Conservation (phyloP, 2,329 filamentous ascomycete species). For the Mycocentrospora acerina region DNA sequence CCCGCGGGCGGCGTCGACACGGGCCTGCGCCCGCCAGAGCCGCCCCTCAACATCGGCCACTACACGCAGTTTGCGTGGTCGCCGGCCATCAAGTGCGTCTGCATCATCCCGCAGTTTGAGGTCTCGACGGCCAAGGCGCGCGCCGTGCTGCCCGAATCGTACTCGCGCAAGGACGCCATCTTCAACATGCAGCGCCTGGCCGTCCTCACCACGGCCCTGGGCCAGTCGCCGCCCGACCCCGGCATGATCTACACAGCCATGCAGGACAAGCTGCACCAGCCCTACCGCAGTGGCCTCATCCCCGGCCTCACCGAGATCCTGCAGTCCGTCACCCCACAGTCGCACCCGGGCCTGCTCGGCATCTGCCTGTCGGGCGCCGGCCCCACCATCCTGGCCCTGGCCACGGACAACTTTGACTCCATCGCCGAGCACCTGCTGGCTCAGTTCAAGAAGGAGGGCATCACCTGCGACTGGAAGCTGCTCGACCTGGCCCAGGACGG, state of each 20-base stretch:
- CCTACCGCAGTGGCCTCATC: slow-evolving; percentile 88
- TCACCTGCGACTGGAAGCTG: slow-evolving; percentile 82
- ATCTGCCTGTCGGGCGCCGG: slow-evolving; percentile 95
- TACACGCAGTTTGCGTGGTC: slow-evolving; percentile 96
- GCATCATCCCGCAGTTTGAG: slow-evolving; percentile 94
- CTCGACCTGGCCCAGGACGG: slow-evolving; percentile 82
- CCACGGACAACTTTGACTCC: slow-evolving; percentile 82
- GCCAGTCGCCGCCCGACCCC: slow-evolving; percentile 85
- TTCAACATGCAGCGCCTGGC: slow-evolving; percentile 97
- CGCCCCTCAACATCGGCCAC: slow-evolving; percentile 90
- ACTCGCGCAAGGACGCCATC: slow-evolving; percentile 80
- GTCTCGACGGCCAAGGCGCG: slow-evolving; percentile 92
- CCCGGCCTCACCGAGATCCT: slow-evolving; percentile 90
- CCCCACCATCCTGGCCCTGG: slow-evolving; percentile 90
- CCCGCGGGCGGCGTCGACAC: slow-evolving; percentile 91
- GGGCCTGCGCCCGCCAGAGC: slow-evolving; percentile 79
- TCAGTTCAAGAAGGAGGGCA: slow-evolving; percentile 69
- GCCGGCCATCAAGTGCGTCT: slow-evolving; percentile 91
- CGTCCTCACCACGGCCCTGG: slow-evolving; percentile 83
- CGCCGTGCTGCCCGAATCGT: slow-evolving; percentile 77
- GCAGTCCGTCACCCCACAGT: slow-evolving; percentile 82
- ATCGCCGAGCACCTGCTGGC: slow-evolving; percentile 80
- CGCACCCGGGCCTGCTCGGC: slow-evolving; percentile 84
- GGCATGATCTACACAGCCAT: slow-evolving; percentile 96
- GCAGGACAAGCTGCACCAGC: slow-evolving; percentile 98